Evolutionary conservation across 257 asterid genomes (phyloP).

Genomic region (Rubia yunnanensis): DNA sequence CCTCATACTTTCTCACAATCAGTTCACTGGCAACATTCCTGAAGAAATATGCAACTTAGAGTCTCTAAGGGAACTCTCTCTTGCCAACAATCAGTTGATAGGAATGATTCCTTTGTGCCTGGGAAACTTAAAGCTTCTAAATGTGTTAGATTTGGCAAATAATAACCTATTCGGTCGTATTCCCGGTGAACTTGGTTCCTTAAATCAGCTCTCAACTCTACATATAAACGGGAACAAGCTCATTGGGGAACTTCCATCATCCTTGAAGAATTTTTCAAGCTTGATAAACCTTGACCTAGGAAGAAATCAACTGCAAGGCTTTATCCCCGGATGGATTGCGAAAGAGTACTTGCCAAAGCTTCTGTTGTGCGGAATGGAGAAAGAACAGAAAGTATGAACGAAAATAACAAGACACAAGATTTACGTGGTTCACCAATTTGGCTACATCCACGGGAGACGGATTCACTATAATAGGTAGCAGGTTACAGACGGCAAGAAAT

Average conservation of each 20-base stretch:
- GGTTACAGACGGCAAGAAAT: too few species aligned
- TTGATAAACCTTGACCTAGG: neutral
- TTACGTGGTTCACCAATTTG: too few species aligned
- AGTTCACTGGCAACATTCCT: conserved; percentile 2
- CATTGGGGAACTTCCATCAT: neutral
- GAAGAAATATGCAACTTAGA: neutral
- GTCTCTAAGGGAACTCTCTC: neutral
- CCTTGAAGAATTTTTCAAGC: neutral
- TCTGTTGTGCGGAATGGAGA: too few species aligned
- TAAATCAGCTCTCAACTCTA: conserved; percentile 8
- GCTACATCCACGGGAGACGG: too few species aligned
- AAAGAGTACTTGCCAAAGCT: neutral
- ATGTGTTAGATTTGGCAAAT: conserved; percentile 4
- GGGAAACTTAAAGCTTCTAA: neutral
- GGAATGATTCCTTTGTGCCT: conserved; percentile 3
- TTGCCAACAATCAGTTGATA: neutral
- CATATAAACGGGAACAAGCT: conserved; percentile 19
- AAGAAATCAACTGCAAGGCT: neutral
- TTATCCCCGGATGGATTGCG: conserved; percentile 17
- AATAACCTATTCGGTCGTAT: conserved; percentile 15
- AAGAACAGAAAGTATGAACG: too few species aligned
- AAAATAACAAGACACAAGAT: too few species aligned
- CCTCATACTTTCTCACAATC: neutral
- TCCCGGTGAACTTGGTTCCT: conserved; percentile 16
- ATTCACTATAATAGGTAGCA: too few species aligned